phyloP scores from a whole-genome alignment of 768 basidiomycete species.

The Jaapia argillacea region DNA sequence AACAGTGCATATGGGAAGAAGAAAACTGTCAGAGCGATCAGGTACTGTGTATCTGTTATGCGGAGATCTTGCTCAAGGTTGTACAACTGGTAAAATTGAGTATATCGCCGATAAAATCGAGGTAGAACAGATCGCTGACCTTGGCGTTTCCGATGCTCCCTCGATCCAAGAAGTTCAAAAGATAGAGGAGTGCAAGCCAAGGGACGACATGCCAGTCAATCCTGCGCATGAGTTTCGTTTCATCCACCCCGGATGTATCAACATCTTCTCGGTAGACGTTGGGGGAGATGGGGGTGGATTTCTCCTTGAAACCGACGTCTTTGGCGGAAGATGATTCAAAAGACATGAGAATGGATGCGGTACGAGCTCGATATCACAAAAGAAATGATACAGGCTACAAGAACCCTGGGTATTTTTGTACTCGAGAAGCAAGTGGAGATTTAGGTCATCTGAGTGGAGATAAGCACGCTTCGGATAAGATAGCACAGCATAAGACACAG shows the following conservation, averaged over 20 bases:
- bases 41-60: slow-evolving; percentile 54
- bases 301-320: background rate
- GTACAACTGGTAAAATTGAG: slow-evolving; percentile 35
- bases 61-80: slow-evolving; percentile 43
- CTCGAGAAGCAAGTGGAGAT: background rate
- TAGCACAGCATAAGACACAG: too few relatives aligned
- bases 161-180: slow-evolving; percentile 61
- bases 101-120: background rate
- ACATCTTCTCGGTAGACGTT: slow-evolving; percentile 37
- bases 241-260: slow-evolving; percentile 44
- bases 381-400: too few relatives aligned
- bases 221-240: slow-evolving; percentile 42
- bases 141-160: slow-evolving; percentile 66
- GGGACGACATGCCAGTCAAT: slow-evolving; percentile 64
- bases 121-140: slow-evolving; percentile 24
- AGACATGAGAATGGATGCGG: background rate
- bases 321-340: background rate
- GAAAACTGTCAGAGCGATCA: slow-evolving; percentile 62
- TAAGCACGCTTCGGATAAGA: background rate
- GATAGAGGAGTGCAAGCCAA: slow-evolving; percentile 65
- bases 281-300: slow-evolving; percentile 4
- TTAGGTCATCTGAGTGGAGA: too few relatives aligned
- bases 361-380: too few relatives aligned
- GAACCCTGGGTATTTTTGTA: too few relatives aligned
- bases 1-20: slow-evolving; percentile 68